Evolutionary conservation across 352 stramenopile genomes (phyloP).

Genomic region (Phytophthora cryptogea): DNA sequence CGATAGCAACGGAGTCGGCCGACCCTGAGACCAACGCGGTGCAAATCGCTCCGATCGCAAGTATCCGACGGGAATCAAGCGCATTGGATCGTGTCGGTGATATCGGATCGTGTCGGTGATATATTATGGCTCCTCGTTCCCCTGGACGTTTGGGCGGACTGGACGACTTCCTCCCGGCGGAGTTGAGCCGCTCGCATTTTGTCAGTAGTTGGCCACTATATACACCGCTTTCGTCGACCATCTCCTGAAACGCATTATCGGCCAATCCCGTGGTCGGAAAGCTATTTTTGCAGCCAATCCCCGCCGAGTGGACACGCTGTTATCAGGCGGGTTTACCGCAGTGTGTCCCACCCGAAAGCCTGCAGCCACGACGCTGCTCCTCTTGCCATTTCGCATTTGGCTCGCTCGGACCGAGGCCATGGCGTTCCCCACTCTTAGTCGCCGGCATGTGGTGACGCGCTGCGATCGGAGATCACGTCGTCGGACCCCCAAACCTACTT

Average conservation of each 20-base stretch:
- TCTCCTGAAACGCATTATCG: constrained; percentile 15
- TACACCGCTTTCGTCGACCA: background rate
- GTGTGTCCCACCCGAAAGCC: background rate
- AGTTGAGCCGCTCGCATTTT: background rate
- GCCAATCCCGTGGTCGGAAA: background rate
- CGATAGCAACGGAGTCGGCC: constrained; percentile 7
- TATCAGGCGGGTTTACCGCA: constrained; percentile 21
- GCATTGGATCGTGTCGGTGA: background rate
- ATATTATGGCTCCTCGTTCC: constrained; percentile 9
- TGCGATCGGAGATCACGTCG: constrained; percentile 15
- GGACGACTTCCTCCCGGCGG: background rate
- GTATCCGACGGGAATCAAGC: constrained; percentile 8
- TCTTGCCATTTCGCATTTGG: constrained; percentile 26
- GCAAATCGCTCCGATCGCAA: constrained; percentile 7
- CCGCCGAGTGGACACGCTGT: constrained; percentile 17
- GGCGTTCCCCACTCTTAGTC: constrained; percentile 17
- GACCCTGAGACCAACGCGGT: background rate
- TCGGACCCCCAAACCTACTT: background rate
- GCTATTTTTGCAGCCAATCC: constrained; percentile 8
- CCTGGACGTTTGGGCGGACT: background rate
- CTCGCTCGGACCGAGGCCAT: constrained; percentile 10
- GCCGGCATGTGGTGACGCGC: constrained; percentile 13
- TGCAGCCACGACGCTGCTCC: background rate
- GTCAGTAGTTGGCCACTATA: too few species aligned
- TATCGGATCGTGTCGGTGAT: constrained; percentile 4